Evolutionary conservation across 1,284 basidiomycete genomes (phyloP).

Genomic region (Pterulicium gracile): DNA sequence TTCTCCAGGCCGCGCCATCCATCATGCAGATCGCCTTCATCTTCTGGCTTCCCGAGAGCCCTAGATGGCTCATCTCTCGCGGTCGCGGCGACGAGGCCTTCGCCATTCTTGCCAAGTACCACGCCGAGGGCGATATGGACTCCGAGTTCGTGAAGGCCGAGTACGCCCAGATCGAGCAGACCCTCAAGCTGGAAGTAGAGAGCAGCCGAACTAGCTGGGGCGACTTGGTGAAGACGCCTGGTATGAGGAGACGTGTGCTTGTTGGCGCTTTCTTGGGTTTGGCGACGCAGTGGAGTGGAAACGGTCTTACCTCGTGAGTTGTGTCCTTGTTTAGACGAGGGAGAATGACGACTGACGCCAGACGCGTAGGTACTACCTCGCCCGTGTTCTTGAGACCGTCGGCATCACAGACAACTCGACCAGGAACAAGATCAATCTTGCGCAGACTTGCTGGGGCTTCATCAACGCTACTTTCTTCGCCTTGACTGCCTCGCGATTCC

Average conservation of each 20-base stretch:
- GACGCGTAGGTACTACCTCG: slow-evolving; percentile 39
- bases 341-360: no score
- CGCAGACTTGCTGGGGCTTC: slow-evolving; percentile 43
- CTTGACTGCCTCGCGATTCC: slow-evolving; percentile 34
- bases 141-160: slow-evolving; percentile 43
- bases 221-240: slow-evolving; percentile 30
- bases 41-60: slow-evolving; percentile 45
- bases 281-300: slow-evolving; percentile 42
- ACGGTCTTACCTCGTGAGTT: slow-evolving; percentile 39
- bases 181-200: slow-evolving; percentile 33
- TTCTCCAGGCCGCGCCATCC: slow-evolving; percentile 44
- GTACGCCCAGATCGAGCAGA: slow-evolving; percentile 43
- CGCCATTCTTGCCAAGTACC: slow-evolving; percentile 36
- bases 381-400: slow-evolving; percentile 33
- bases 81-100: slow-evolving; percentile 38
- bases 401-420: slow-evolving; percentile 35
- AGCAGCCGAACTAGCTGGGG: slow-evolving; percentile 30
- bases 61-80: slow-evolving; percentile 48
- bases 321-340: neutral
- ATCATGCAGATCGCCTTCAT: slow-evolving; percentile 34
- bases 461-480: slow-evolving; percentile 40
- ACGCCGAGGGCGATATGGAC: slow-evolving; percentile 33
- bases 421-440: slow-evolving; percentile 45
- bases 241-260: slow-evolving; percentile 38
- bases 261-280: slow-evolving; percentile 36